Evolutionary conservation across 2,329 filamentous ascomycete species (phyloP), one percentile per base, ranked within the genome.

Genomic region (Fusarium coffeatum): DNA sequence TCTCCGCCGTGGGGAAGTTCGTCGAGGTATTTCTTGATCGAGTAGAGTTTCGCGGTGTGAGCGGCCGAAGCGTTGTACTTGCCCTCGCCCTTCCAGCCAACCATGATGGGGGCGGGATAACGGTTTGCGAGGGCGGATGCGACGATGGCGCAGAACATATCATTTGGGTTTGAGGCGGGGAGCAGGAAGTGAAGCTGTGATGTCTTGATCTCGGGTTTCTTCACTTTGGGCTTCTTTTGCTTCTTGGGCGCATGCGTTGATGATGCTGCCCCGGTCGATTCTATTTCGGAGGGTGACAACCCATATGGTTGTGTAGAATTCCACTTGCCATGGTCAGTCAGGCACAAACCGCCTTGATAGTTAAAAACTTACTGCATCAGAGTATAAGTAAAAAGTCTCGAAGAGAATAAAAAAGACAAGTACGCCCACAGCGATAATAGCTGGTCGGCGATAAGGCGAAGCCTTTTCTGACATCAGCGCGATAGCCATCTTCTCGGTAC

Each of bases 131-230:
- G 75, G 20, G 80, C 77, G 4, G 81, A 83, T 3, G 78, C 75
- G 12, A 83, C 61, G 56, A 80, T 77, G 69, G 78, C 80, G 70
- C 82, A 83, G 43, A 82, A 71, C 20, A 78, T 73, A 9, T 78
- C 63, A 54, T 80, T 82, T n/a, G 77, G 56, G 3, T 66, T 58
- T 64, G 79, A 81, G 42, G 80, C 80, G 13, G 80, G 80, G 16
- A 82, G 73, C 23, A 82, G 59, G 54, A 80, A 81, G 61, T 82
- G 80, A 28, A 82, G 74, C 48, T 70, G 69, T 16, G 79, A 79
- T 7, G 71, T 77, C 55, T 66, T 72, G 22, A 68, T 30, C n/a
- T 54, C 54, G 34, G 34, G 37, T 20, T 20, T 37, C 37, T 50
- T 34, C 47, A 30, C 20, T n/a, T 25, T 50, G 2, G 34, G 23